These are phyloP conservation scores for Umbelopsis vinacea DNA, from an alignment of 192 early-diverging fungal species.

Conservation along the genomic window DNA sequence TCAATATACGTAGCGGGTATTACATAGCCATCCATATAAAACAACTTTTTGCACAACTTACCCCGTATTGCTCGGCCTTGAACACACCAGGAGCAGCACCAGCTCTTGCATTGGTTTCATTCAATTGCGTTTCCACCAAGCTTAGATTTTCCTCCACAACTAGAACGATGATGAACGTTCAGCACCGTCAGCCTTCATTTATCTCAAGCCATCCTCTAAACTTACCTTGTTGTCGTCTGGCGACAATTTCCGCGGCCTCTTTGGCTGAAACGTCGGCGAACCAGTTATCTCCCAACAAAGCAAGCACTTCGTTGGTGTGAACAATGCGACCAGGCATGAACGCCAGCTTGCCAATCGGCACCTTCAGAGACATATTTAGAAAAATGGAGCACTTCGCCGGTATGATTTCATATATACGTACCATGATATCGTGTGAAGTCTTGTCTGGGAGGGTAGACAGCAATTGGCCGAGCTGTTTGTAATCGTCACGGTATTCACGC, in stretches of 20 bases:
- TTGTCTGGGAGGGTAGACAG: constrained; percentile 52
- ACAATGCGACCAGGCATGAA: constrained; percentile 87
- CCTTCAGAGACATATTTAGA: constrained; percentile 37
- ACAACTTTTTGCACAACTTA: not conserved
- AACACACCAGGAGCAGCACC: constrained; percentile 25
- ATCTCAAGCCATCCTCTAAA: not conserved
- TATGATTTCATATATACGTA: constrained; percentile 16
- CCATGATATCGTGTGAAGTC: constrained; percentile 58
- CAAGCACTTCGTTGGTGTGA: constrained; percentile 92
- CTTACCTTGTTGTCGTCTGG: constrained; percentile 71
- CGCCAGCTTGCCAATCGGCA: constrained; percentile 85
- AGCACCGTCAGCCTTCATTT: not conserved
- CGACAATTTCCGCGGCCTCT: constrained; percentile 75
- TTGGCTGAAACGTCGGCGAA: constrained; percentile 80
- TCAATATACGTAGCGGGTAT: not conserved
- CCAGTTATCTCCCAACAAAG: constrained; percentile 91
- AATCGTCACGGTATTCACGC: constrained; percentile 62
- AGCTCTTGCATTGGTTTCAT: constrained; percentile 40
- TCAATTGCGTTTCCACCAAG: constrained; percentile 55
- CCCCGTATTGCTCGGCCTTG: constrained; percentile 18
- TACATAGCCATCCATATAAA: no score
- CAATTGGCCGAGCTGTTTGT: constrained; percentile 52
- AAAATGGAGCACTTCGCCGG: no score
- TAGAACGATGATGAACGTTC: constrained; percentile 14
- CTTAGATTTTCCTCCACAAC: constrained; percentile 52